Percentiles rank a stretch among this genome's conserved stretches.
These are phyloP conservation scores for Cladosporium sp. DNA, from an alignment of 2,329 filamentous ascomycete species.

Conservation along the genomic window DNA sequence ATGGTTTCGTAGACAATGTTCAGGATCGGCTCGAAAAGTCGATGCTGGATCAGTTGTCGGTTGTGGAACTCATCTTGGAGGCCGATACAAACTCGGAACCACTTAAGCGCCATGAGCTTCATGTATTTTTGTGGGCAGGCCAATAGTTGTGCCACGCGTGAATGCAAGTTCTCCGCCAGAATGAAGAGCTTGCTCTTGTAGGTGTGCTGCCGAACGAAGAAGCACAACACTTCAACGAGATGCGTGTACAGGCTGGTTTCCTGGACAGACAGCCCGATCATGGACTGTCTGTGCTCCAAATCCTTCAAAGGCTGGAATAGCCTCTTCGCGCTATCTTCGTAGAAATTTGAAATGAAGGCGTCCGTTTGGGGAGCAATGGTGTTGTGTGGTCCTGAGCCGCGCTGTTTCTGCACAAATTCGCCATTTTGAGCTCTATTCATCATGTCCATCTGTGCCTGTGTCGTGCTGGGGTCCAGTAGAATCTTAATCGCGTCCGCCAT, in stretches of 20 bases:
- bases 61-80: conserved; percentile 91
- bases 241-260: conserved; percentile 90
- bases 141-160: conserved; percentile 79
- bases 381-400: conserved; percentile 34
- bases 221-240: conserved; percentile 88
- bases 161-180: conserved; percentile 72
- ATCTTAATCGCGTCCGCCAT: conserved; percentile 95
- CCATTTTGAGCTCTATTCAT: conserved; percentile 57
- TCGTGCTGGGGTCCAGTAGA: conserved; percentile 72
- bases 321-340: conserved; percentile 79
- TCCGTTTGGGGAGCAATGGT: conserved; percentile 68
- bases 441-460: conserved; percentile 60
- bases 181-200: conserved; percentile 88
- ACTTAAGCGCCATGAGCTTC: conserved; percentile 87
- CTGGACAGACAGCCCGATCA: conserved; percentile 67
- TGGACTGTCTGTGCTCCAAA: conserved; percentile 62
- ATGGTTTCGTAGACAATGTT: conserved; percentile 82
- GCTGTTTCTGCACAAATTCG: conserved; percentile 67
- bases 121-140: conserved; percentile 85
- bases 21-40: conserved; percentile 79
- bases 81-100: conserved; percentile 82
- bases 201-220: conserved; percentile 87
- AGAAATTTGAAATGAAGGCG: conserved; percentile 82
- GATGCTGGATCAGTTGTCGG: conserved; percentile 77
- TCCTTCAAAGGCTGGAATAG: conserved; percentile 86